Evolutionary conservation across 208 protist species (phyloP).

Genomic region (Endotrypanum monterogeii): DNA sequence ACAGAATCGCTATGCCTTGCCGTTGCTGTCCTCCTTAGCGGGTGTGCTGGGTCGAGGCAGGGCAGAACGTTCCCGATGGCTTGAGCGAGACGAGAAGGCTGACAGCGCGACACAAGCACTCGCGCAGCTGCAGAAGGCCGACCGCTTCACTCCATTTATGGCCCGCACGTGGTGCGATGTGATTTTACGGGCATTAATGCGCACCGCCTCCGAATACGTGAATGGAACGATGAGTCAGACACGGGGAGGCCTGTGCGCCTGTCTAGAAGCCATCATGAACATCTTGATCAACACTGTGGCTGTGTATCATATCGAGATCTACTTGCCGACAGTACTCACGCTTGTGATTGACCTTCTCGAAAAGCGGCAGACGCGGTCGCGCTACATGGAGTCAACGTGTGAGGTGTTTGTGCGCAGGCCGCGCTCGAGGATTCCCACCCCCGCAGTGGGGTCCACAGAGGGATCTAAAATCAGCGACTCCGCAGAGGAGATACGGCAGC

Average conservation of each 20-base stretch:
- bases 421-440: neutral
- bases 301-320: slow-evolving; percentile 46
- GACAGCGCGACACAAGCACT: slow-evolving; percentile 28
- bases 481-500: slow-evolving; percentile 26
- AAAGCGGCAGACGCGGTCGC: slow-evolving; percentile 14
- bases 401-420: neutral
- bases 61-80: slow-evolving; percentile 17
- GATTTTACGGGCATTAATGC: slow-evolving; percentile 63
- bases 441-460: neutral
- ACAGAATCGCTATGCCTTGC: slow-evolving; percentile 38
- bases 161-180: slow-evolving; percentile 63
- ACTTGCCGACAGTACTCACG: slow-evolving; percentile 66
- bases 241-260: slow-evolving; percentile 65
- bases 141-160: slow-evolving; percentile 32
- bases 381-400: slow-evolving; percentile 2
- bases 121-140: slow-evolving; percentile 29
- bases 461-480: neutral
- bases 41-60: slow-evolving; percentile 18
- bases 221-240: slow-evolving; percentile 64
- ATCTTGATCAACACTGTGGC: slow-evolving; percentile 60
- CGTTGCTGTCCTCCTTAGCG: slow-evolving; percentile 21
- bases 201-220: slow-evolving; percentile 55
- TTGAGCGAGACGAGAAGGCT: slow-evolving; percentile 24
- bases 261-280: slow-evolving; percentile 58
- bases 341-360: slow-evolving; percentile 49